Evolutionary conservation across 176 grass and related monocot genomes (phyloP), one percentile per base, ranked within the genome.

Genomic region (Avena atlantica): DNA sequence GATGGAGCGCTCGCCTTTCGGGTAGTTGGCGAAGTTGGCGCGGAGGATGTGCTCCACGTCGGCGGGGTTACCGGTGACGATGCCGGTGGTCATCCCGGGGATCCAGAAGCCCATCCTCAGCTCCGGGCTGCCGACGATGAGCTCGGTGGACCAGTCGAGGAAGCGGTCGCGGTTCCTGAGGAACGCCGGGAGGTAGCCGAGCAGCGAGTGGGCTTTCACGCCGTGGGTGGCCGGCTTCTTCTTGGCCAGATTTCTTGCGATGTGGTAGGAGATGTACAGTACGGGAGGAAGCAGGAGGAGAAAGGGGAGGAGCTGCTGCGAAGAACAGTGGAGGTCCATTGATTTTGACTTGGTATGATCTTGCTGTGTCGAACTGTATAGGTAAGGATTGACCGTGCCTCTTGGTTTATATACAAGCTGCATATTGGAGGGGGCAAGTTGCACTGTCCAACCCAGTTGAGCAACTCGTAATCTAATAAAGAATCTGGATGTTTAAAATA

Each of bases 111-210:
- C 50, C 51, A 89, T 73, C 44, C 79, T 84, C 47, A 83, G 64
- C 19, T 71, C 75, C 2, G 69, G 87, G 19, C 57, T 89, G 20
- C 59, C 47, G 56, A 74, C 58, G 79, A 89, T 31, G 80, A 62
- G 72, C 71, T 89, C 80, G 16, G 72, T 70, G 2, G 71, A 11
- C 87, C 87, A 89, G 55, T 89, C 87, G 23, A 66, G 81, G 44
- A 84, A 63, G 49, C 81, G 70, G 69, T 79, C 15, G 25, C 87
- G 60, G 80, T 89, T 89, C 63, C 70, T 77, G 24, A 84, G 17
- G 74, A 89, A 89, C 81, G 51, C 79, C 5, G 72, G 87, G 24
- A 89, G 56, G 64, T 89, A 59, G 40, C 87, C 87, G 40, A 89
- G n/a, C 78, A 80, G 78, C n/a, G 78, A 58, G 58, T 80, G 78